A percentile compares a stretch with the other conserved stretches of the same genome.
Conservation (phyloP, 192 early-diverging fungal species). For the Lobosporangium transversale region DNA sequence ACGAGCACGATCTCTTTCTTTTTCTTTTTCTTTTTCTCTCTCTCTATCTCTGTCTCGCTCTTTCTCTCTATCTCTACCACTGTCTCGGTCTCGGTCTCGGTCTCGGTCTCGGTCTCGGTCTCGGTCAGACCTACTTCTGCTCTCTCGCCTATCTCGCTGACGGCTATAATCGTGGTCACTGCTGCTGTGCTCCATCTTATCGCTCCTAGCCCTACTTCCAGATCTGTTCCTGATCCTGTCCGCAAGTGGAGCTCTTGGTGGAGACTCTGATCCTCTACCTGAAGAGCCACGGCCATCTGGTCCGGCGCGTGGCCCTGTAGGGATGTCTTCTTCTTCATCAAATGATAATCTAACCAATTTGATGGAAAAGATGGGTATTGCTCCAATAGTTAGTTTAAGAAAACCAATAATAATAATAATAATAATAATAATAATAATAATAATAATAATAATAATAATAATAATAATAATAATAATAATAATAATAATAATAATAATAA, state of each 20-base stretch:
- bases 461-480: too few relatives aligned
- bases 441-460: too few relatives aligned
- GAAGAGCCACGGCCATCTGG: conserved; percentile 6
- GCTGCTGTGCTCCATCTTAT: conserved; percentile 6
- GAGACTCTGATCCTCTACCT: conserved; percentile 21
- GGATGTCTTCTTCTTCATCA: conserved; percentile 35
- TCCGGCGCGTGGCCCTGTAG: conserved; percentile 34
- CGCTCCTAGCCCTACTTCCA: conserved; percentile 23
- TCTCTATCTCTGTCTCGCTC: conserved; percentile 9
- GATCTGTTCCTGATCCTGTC: conserved; percentile 40
- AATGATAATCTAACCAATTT: conserved; percentile 18
- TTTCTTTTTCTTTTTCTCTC: conserved; percentile 5
- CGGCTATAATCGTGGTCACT: conserved; percentile 15
- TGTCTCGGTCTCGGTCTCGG: conserved; percentile 14
- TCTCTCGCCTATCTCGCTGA: conserved; percentile 8
- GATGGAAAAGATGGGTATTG: too few relatives aligned
- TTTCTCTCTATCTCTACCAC: conserved; percentile 2
- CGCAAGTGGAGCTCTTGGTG: conserved; percentile 34
- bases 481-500: too few relatives aligned
- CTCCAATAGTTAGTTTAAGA: too few relatives aligned
- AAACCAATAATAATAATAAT: too few relatives aligned
- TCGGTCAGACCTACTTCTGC: not conserved
- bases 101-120: conserved; percentile 15
- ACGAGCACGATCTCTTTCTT: conserved; percentile 21
- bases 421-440: too few relatives aligned